These are phyloP conservation scores for Colletotrichum endophyticum DNA, from an alignment of 2,329 filamentous ascomycete genomes.

Conservation along the genomic window DNA sequence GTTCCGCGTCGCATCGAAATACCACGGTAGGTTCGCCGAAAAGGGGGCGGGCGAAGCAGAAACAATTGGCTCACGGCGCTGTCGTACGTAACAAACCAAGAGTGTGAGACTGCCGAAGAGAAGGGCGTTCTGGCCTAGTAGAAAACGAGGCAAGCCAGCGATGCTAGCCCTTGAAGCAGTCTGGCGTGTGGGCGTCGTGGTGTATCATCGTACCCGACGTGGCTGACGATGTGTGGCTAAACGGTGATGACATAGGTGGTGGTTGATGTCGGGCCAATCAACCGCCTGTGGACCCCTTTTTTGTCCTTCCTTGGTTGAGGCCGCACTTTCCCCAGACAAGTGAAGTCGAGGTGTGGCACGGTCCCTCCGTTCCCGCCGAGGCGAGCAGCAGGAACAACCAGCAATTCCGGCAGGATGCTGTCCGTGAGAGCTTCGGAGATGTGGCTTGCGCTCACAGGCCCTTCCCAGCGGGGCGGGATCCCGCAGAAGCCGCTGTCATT, in stretches of 20 bases:
- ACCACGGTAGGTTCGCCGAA: not conserved
- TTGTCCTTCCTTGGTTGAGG: not conserved
- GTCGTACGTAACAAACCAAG: not conserved
- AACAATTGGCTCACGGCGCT: not conserved
- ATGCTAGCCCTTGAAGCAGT: not conserved
- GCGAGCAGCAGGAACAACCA: not conserved
- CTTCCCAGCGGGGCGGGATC: not conserved
- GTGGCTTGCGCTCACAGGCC: not conserved
- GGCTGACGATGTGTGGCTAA: not conserved
- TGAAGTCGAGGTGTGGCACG: not conserved
- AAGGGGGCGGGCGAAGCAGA: not conserved
- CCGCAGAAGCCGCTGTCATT: not conserved
- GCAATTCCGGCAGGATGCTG: not conserved
- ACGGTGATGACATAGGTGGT: not conserved
- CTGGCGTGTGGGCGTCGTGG: not conserved
- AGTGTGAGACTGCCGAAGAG: not conserved
- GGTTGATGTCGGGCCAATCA: not conserved
- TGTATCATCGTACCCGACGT: not conserved
- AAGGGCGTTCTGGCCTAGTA: not conserved
- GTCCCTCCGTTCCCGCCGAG: not conserved
- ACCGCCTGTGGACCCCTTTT: not conserved
- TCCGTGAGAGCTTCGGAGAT: not conserved
- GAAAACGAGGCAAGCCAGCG: not conserved
- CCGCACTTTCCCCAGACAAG: not conserved
- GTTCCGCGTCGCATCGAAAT: not conserved